A percentile compares a stretch with the other conserved stretches of the same genome.
These are phyloP conservation scores for Acanthamoeba royreba DNA, from an alignment of 208 protist species.

Conservation along the genomic window DNA sequence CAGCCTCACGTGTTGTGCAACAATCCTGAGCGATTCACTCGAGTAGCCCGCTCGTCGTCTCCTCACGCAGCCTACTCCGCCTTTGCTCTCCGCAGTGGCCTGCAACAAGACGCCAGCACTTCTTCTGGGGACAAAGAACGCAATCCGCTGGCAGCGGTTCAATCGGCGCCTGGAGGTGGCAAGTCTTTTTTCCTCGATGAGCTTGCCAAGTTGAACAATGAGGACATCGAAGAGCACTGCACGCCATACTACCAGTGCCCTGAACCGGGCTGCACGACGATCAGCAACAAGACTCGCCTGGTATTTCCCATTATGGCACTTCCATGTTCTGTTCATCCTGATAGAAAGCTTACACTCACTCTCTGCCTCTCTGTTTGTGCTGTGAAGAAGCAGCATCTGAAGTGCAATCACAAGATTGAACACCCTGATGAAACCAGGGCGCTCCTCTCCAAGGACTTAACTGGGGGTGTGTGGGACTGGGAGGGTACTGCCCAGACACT, in stretches of 20 bases:
- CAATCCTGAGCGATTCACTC: background rate
- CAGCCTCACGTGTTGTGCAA: background rate
- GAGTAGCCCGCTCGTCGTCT: background rate
- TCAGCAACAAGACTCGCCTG: background rate
- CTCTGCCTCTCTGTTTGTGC: background rate
- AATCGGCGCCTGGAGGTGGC: background rate
- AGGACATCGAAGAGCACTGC: background rate
- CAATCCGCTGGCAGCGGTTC: background rate
- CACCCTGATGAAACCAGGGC: background rate
- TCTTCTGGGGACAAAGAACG: background rate
- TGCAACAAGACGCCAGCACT: background rate
- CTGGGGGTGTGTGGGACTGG: background rate
- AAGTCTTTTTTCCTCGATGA: conserved; percentile 30
- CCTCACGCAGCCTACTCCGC: background rate
- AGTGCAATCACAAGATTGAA: background rate
- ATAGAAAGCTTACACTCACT: background rate
- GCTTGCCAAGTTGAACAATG: background rate
- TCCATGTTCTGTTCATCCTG: background rate
- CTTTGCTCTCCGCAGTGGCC: background rate
- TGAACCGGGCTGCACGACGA: background rate
- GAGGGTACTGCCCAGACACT: background rate
- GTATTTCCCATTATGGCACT: background rate
- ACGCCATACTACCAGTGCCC: background rate
- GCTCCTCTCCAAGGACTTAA: background rate
- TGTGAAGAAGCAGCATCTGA: background rate